Evolutionary conservation across 495 filamentous ascomycete species (phyloP), one percentile per base, ranked within the genome.

Genomic region (Podospora appendiculata): DNA sequence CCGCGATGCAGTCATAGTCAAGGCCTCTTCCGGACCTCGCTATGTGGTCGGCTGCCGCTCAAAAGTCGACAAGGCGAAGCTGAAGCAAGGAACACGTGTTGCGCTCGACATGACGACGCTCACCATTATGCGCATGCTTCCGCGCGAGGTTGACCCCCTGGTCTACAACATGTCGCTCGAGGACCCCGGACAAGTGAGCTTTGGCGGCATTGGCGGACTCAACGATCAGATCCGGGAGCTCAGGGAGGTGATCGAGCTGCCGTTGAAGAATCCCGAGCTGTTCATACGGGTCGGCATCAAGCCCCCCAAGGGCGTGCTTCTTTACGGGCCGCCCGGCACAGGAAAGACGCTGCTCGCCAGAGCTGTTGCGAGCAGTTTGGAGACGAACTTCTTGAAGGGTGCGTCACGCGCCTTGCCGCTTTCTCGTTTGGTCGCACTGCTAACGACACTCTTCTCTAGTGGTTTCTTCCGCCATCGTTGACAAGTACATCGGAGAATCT

Each of bases 131-230:
- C 88, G 94, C 53, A 99, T 99, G 94, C 74, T 99, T 40, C 94
- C 94, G 40, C 88, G 94, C 58, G 94, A 99, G 75, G 94, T 99
- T 57, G 94, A 99, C 66, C 94, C 94, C 14, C 74, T 97, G 58
- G 94, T 99, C 47, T 99, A 99, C 80, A 99, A 96, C 76, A 99
- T 99, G 94, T 99, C 94, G 41, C 74, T 99, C 52, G 94, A 97
- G 70, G 94, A 99, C 64, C 93, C 94, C 1, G 94, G 94, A 16
- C 90, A 96, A 68, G 87, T 99, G 69, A 95, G 87, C 75, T 99
- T 99, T 64, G 92, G 84, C n/a, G 94, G 94, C 57, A 99, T 99
- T 63, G 94, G 94, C 74, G 94, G 94, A 58, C 72, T 99, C 62
- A 99, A 99, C 71, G 94, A 99, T 56, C 94, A 99, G 73, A 99